phyloP scores from a whole-genome alignment of 371 early-diverging fungal genomes.

The Phascolomyces articulosus region DNA sequence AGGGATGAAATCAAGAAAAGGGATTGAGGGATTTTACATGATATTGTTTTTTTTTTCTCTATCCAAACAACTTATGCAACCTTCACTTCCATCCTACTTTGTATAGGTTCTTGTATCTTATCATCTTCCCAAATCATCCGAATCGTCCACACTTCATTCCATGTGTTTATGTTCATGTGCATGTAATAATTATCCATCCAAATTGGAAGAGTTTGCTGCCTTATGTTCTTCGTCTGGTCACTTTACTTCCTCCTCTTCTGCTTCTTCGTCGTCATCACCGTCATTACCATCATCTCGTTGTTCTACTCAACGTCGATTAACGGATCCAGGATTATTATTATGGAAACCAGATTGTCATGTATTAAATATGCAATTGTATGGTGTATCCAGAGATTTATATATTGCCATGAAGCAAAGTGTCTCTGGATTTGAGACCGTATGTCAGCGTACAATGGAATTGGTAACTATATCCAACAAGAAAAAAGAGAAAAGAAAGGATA shows the following conservation, averaged over 20 bases:
- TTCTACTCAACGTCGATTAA: conserved; percentile 19
- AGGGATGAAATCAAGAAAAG: not conserved
- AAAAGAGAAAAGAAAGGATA: not conserved
- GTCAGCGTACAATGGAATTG: conserved; percentile 40
- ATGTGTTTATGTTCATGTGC: conserved; percentile 14
- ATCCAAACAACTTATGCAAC: not conserved
- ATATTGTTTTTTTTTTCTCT: not conserved
- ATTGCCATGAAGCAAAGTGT: conserved; percentile 38
- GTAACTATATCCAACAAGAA: conserved; percentile 21
- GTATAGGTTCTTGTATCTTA: conserved; percentile 42
- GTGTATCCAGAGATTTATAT: conserved; percentile 34
- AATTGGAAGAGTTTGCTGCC: conserved; percentile 40
- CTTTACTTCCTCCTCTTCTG: not conserved
- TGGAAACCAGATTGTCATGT: conserved; percentile 10
- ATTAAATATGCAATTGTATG: conserved; percentile 33
- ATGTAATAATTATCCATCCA: conserved; percentile 16
- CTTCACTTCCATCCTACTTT: not conserved
- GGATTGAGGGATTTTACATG: no score
- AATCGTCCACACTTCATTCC: conserved; percentile 14
- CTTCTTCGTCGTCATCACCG: not conserved
- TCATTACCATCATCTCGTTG: not conserved
- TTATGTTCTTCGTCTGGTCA: conserved; percentile 21
- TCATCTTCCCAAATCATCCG: conserved; percentile 22
- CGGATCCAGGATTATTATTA: conserved; percentile 22
- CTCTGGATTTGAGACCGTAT: conserved; percentile 34